These are phyloP conservation scores for Mycosphaerella sp. DNA, from an alignment of 2,329 filamentous ascomycete genomes.

Conservation along the genomic window DNA sequence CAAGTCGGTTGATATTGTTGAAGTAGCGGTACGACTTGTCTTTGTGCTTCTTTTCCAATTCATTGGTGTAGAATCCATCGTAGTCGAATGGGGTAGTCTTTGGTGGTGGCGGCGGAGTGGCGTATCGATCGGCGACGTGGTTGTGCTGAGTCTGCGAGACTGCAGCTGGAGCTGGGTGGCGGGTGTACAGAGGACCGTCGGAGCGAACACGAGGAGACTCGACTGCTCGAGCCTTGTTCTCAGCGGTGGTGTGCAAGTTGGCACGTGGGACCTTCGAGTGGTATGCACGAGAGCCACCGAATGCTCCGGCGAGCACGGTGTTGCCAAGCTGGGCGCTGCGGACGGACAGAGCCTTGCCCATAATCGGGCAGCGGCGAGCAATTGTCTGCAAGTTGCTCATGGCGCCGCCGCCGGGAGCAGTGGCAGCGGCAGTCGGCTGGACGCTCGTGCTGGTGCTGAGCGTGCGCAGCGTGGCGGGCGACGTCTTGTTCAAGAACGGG, in stretches of 20 bases:
- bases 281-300: conserved; percentile 46
- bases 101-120: conserved; percentile 46
- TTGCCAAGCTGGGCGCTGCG: conserved; percentile 55
- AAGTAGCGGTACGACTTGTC: conserved; percentile 99
- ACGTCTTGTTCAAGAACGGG: conserved; percentile 93
- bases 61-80: conserved; percentile 75
- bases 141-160: conserved; percentile 8
- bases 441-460: conserved; percentile 68
- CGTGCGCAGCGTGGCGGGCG: conserved; percentile 82
- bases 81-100: conserved; percentile 70
- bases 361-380: conserved; percentile 92
- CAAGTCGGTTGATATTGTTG: conserved; percentile 99
- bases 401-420: conserved; percentile 68
- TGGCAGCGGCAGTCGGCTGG: conserved; percentile 65
- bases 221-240: conserved; percentile 71
- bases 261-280: conserved; percentile 54
- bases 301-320: conserved; percentile 44
- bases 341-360: conserved; percentile 87
- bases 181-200: conserved; percentile 23
- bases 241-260: conserved; percentile 72
- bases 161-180: conserved; percentile 13
- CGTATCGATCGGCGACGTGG: conserved; percentile 26
- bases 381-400: conserved; percentile 96
- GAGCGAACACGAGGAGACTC: conserved; percentile 44
- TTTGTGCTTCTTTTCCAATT: conserved; percentile 98